Conservation (phyloP, 108 stramenopile genomes). For the Fragilariopsis cylindrus region DNA sequence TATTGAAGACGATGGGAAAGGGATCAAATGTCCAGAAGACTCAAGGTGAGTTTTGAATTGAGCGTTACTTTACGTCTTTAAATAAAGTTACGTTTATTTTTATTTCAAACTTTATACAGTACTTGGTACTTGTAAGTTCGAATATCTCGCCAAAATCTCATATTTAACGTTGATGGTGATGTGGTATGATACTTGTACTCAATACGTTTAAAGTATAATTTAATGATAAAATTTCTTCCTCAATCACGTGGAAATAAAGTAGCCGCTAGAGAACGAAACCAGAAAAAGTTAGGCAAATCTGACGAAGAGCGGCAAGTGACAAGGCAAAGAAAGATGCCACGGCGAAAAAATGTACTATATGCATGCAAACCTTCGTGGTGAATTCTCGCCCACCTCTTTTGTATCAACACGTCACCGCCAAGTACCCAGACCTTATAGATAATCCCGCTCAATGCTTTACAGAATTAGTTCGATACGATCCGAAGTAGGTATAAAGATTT, state of each 20-base stretch:
- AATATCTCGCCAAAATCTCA: too few relatives aligned
- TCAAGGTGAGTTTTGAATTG: conserved; percentile 22
- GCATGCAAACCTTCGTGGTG: conserved; percentile 90
- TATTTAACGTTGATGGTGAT: too few relatives aligned
- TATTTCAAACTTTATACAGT: too few relatives aligned
- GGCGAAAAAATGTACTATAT: conserved; percentile 80
- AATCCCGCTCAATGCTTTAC: conserved; percentile 67
- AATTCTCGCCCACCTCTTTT: conserved; percentile 69
- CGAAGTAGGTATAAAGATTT: conserved; percentile 32
- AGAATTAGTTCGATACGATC: conserved; percentile 74
- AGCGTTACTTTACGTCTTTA: too few relatives aligned
- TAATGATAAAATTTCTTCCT: neutral
- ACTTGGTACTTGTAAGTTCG: too few relatives aligned
- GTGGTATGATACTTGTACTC: conserved; percentile 14
- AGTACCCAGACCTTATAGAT: conserved; percentile 59
- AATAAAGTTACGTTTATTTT: too few relatives aligned
- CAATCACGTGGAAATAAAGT: too few relatives aligned
- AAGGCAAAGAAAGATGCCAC: conserved; percentile 77
- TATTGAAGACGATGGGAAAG: conserved; percentile 66
- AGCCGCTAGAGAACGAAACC: conserved; percentile 76
- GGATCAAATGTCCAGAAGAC: conserved; percentile 91
- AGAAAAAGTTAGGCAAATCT: conserved; percentile 81
- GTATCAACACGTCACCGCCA: conserved; percentile 73
- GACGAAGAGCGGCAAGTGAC: conserved; percentile 76
- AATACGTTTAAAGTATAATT: neutral